Percentiles rank a stretch among this genome's conserved stretches.
Conservation (phyloP, 2,329 filamentous ascomycete genomes). For the Neospermospora avenae region DNA sequence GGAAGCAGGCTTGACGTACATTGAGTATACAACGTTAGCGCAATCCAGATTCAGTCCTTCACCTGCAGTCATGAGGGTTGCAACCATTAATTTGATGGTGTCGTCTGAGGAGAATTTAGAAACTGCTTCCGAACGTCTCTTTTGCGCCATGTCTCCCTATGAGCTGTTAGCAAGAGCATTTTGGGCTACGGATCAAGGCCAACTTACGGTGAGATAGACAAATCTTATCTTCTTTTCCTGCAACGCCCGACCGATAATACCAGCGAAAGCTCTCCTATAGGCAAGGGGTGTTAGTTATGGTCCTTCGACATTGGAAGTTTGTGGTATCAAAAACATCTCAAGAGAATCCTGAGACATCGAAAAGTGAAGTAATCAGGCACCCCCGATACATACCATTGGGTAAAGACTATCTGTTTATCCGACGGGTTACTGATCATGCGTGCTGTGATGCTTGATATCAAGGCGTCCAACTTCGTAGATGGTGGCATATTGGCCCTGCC, state of each 20-base stretch:
- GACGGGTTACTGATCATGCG: constrained; percentile 40
- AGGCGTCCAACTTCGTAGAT: constrained; percentile 36
- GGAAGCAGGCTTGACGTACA: not conserved
- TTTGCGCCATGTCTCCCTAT: constrained; percentile 47
- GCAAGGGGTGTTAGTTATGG: no score
- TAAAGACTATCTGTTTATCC: constrained; percentile 57
- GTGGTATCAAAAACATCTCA: no score
- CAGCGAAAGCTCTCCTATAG: constrained; percentile 45
- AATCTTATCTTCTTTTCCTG: constrained; percentile 42
- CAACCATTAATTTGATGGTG: constrained; percentile 43
- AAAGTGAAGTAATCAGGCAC: no score
- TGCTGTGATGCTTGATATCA: constrained; percentile 31
- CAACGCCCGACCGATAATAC: constrained; percentile 47
- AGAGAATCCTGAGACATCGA: no score
- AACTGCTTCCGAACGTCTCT: constrained; percentile 43
- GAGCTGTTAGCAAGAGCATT: not conserved
- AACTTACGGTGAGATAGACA: constrained; percentile 36
- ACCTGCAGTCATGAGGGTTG: constrained; percentile 52
- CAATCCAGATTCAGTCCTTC: constrained; percentile 51
- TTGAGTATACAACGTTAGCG: constrained; percentile 39
- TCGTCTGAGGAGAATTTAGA: constrained; percentile 40
- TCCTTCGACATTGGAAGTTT: no score
- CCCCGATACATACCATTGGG: no score
- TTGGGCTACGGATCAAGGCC: not conserved
- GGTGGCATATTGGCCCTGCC: constrained; percentile 29